Percentiles rank a stretch among this genome's conserved stretches.
Conservation (phyloP, 495 filamentous ascomycete genomes). For the Bathelium albidoporum region DNA sequence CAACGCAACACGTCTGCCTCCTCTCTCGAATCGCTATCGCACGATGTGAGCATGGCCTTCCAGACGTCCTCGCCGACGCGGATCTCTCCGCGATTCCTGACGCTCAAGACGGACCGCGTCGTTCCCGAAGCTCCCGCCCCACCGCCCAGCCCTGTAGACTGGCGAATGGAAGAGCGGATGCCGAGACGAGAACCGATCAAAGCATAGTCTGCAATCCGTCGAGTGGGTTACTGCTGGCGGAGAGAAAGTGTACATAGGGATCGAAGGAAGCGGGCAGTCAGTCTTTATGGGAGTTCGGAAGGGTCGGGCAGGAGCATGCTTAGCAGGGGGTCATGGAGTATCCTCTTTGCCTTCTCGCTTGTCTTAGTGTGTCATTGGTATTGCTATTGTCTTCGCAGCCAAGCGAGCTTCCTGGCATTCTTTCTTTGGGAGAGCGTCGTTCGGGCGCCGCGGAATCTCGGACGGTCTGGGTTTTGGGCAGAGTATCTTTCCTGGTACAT, state of each 20-base stretch:
- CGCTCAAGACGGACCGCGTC: background rate
- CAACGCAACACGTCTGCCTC: background rate
- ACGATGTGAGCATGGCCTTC: background rate
- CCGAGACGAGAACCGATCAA: background rate
- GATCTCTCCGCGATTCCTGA: background rate
- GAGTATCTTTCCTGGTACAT: background rate
- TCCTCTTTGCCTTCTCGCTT: background rate
- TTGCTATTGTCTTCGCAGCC: background rate
- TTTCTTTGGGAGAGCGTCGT: background rate
- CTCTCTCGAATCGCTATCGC: background rate
- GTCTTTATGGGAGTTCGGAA: background rate
- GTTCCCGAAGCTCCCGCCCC: background rate
- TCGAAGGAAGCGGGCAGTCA: no score
- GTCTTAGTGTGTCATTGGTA: background rate
- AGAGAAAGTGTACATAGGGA: no score
- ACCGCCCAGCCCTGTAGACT: conserved; percentile 1
- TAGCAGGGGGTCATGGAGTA: background rate
- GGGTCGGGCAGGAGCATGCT: no score
- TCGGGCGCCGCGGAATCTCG: background rate
- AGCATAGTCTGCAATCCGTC: background rate
- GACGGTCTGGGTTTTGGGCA: background rate
- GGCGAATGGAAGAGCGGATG: background rate
- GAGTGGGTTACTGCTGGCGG: background rate
- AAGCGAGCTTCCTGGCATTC: background rate
- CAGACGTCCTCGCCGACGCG: background rate